Percentiles rank a stretch among this genome's conserved stretches.
Conservation (phyloP, 257 asterid genomes). For the Solanum peruvianum region DNA sequence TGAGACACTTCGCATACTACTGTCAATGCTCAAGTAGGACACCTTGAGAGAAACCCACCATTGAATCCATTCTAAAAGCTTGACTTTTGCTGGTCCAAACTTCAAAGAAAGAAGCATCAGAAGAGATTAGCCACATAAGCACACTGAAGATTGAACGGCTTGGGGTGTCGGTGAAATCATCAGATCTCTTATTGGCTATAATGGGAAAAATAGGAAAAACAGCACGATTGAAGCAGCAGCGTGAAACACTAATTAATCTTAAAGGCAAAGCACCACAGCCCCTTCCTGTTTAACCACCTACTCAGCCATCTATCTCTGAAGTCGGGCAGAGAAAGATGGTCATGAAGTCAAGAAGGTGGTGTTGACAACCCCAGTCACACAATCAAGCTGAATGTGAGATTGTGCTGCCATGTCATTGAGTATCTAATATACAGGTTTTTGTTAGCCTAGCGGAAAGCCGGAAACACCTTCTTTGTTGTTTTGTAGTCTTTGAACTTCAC, state of each 20-base stretch:
- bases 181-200: slow-evolving; percentile 1
- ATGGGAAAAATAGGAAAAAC: neutral
- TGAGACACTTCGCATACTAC: neutral
- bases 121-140: slow-evolving; percentile 1
- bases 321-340: slow-evolving; percentile 26
- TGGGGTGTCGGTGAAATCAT: slow-evolving; percentile 27
- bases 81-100: neutral
- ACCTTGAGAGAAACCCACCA: neutral
- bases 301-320: slow-evolving; percentile 1
- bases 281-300: neutral
- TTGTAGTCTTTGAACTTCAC: neutral
- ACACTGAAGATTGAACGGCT: slow-evolving; percentile 42
- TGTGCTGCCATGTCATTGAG: slow-evolving; percentile 31
- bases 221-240: slow-evolving; percentile 9
- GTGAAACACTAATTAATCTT: slow-evolving; percentile 2
- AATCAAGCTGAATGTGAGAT: slow-evolving; percentile 46
- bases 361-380: slow-evolving; percentile 38
- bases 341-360: slow-evolving; percentile 7
- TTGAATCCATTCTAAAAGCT: slow-evolving; percentile 17
- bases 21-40: neutral
- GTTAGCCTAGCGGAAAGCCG: neutral
- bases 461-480: neutral
- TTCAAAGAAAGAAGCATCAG: slow-evolving; percentile 9
- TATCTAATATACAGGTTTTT: too few relatives aligned
- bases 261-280: neutral